Evolutionary conservation across 2,329 filamentous ascomycete genomes (phyloP).

Genomic region (Colletotrichum viniferum): DNA sequence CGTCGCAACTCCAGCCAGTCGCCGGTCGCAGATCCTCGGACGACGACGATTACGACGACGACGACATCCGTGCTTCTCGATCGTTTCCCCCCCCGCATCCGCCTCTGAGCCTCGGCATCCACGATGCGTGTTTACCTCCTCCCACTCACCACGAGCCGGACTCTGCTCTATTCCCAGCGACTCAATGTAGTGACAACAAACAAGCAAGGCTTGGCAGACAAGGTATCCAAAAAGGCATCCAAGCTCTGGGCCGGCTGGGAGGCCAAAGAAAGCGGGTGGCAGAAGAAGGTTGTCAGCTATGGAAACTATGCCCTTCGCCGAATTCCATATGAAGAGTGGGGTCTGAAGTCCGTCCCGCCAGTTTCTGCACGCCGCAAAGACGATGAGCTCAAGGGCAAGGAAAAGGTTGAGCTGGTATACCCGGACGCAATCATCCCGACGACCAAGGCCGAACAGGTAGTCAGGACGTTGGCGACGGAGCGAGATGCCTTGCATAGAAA

Average conservation of each 20-base stretch:
- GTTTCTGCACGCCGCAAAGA: conserved; percentile 69
- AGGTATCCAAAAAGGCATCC: conserved; percentile 71
- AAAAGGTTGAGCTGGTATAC: conserved; percentile 76
- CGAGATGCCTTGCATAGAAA: conserved; percentile 77
- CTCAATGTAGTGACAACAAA: conserved; percentile 60
- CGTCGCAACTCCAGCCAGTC: conserved; percentile 2
- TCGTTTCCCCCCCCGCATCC: neutral
- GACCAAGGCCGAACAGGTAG: conserved; percentile 66
- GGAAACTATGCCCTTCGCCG: conserved; percentile 85
- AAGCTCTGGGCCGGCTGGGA: conserved; percentile 88
- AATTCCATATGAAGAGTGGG: conserved; percentile 98
- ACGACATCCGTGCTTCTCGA: neutral
- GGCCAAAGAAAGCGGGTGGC: conserved; percentile 82
- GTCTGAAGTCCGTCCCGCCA: conserved; percentile 90
- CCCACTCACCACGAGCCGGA: conserved; percentile 88
- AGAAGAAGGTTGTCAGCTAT: conserved; percentile 82
- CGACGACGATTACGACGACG: neutral
- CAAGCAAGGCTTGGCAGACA: conserved; percentile 67
- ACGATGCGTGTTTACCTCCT: conserved; percentile 91
- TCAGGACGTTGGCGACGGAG: conserved; percentile 77
- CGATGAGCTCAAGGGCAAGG: conserved; percentile 65
- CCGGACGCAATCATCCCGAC: conserved; percentile 72
- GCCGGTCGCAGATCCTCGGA: neutral
- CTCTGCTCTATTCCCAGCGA: conserved; percentile 90
- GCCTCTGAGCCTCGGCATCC: neutral